phyloP scores from a whole-genome alignment of 805 yeast genomes.

The Candida sphagnicola region DNA sequence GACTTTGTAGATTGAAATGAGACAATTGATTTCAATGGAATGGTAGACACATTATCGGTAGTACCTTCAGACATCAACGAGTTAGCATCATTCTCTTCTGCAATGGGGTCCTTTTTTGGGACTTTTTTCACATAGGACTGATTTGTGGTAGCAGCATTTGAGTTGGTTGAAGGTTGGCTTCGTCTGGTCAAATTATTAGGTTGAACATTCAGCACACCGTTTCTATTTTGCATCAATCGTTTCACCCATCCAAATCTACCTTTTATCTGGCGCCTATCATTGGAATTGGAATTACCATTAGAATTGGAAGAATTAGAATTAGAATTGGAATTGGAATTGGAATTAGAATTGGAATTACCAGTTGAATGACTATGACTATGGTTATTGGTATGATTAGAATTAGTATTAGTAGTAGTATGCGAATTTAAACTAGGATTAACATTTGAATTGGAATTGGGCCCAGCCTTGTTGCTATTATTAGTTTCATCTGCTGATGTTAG shows the following conservation, averaged over 20 bases:
- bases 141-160: background rate
- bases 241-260: slow-evolving; percentile 39
- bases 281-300: background rate
- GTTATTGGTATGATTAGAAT: slow-evolving; percentile 16
- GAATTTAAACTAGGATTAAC: background rate
- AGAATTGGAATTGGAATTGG: background rate
- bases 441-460: background rate
- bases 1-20: slow-evolving; percentile 38
- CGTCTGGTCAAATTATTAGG: slow-evolving; percentile 1
- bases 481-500: background rate
- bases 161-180: background rate
- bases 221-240: slow-evolving; percentile 31
- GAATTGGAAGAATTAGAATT: background rate
- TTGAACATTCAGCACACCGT: slow-evolving; percentile 2
- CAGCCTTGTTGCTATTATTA: no score
- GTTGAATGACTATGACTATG: no score
- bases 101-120: background rate
- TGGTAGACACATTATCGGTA: slow-evolving; percentile 43
- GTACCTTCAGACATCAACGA: background rate
- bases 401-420: background rate
- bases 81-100: slow-evolving; percentile 2
- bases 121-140: no score
- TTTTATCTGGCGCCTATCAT: slow-evolving; percentile 25
- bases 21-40: slow-evolving; percentile 44
- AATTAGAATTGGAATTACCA: no score